These are phyloP conservation scores for Exserohilum rostratum DNA, from an alignment of 2,329 filamentous ascomycete species.

Conservation along the genomic window DNA sequence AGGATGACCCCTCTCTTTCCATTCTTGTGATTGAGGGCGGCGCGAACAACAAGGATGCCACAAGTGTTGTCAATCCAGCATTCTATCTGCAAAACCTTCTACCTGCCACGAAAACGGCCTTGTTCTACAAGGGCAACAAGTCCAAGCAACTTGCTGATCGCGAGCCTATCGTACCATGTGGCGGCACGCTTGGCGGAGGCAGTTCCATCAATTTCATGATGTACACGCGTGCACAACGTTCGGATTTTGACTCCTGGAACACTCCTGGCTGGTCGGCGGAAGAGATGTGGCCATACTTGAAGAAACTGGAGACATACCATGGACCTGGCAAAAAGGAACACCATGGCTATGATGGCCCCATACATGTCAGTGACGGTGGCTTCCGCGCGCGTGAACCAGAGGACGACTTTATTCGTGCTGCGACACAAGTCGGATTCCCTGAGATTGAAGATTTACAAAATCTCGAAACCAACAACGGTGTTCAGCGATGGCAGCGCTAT, in stretches of 20 bases:
- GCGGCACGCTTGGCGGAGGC: slow-evolving; percentile 66
- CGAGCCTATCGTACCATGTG: slow-evolving; percentile 52
- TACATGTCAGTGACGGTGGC: slow-evolving; percentile 61
- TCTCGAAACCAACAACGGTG: slow-evolving; percentile 53
- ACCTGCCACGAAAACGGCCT: slow-evolving; percentile 56
- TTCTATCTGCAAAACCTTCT: slow-evolving; percentile 57
- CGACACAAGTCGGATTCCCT: slow-evolving; percentile 56
- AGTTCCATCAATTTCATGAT: slow-evolving; percentile 51
- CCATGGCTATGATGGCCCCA: slow-evolving; percentile 63
- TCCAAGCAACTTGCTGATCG: slow-evolving; percentile 55
- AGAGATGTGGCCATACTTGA: slow-evolving; percentile 60
- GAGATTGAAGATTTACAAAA: slow-evolving; percentile 62
- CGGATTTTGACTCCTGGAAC: slow-evolving; percentile 61
- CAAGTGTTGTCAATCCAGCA: slow-evolving; percentile 59
- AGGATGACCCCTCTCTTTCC: slow-evolving; percentile 39
- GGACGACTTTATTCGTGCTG: slow-evolving; percentile 59
- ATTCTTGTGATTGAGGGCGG: slow-evolving; percentile 61
- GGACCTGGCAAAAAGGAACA: slow-evolving; percentile 51
- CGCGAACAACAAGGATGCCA: slow-evolving; percentile 59
- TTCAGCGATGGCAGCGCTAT: slow-evolving; percentile 57
- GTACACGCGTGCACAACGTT: slow-evolving; percentile 54
- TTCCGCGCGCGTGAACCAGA: slow-evolving; percentile 51
- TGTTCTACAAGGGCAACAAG: slow-evolving; percentile 60
- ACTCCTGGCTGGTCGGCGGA: slow-evolving; percentile 59
- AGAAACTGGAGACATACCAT: slow-evolving; percentile 65